Evolutionary conservation across 345 rosid genomes (phyloP), one percentile per base, ranked within the genome.

Genomic region (Abelmoschus esculentus): DNA sequence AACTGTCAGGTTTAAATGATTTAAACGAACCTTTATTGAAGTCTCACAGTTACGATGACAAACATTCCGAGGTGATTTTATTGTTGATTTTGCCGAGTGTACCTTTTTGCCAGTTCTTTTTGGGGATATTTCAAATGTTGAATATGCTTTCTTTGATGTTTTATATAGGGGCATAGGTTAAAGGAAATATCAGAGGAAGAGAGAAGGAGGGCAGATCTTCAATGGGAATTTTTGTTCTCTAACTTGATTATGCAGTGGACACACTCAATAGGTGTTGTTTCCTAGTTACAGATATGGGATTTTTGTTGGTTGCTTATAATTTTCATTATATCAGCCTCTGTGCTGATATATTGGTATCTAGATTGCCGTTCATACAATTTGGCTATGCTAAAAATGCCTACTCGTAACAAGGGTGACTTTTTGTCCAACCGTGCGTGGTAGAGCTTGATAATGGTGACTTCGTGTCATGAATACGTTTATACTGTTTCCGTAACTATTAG

Each of bases 191-290:
- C 86, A 95, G 85, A 86, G 73, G 91, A 83, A 66, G 97, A 86
- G 76, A 80, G 76, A 70, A 83, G 77, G 75, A 85, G 77, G 83
- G 90, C 86, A 59, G 84, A 68, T 12, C 72, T 91, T 34, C 98
- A 89, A 55, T 93, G 98, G 98, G 81, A 88, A 0, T 67, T 83
- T 50, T 65, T 91, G 49, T 86, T 89, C 72, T 80, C 95, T 60
- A 86, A 88, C 71, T 71, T 91, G 79, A 84, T 91, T 73, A 80
- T 85, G 1, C 97, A 89, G 77, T 93, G 98, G 98, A 87, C 92
- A 15, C 96, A 91, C 64, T 93, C 92, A 96, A 75, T 93, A 80
- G 96, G 98, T 93, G 61, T 72, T 90, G 42, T 56, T 71, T 67
- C 54, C 53, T 31, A 17, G 18, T 28, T 40, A 28, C 11, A 0